Evolutionary conservation across 805 yeast genomes (phyloP), one percentile per base, ranked within the genome.

Genomic region (Yarrowia sp.): DNA sequence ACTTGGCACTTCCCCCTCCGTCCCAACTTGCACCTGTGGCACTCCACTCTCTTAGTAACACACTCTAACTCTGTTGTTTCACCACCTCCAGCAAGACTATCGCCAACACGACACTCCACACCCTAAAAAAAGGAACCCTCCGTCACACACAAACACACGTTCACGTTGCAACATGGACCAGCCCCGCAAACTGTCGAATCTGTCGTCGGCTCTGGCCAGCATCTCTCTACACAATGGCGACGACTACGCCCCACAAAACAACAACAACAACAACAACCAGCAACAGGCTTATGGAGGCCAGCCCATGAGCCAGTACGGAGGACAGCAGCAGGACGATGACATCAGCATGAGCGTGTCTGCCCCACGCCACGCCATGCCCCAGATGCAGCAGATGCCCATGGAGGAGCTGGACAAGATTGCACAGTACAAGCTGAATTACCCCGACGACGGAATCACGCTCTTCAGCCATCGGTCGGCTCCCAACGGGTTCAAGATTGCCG

Each of bases 401-500:
- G 56, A 63, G 32, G 65, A 59, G 49, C 52, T 59, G 40, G 69
- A 66, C 64, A 66, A 66, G 19, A 58, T 66, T 11, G 83, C 89
- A 38, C 83, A 85, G 71, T 92, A 91, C 77, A 89, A 91, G 76
- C 86, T 85, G 72, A 87, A 88, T 74, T 89, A 88, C 72, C 97
- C 97, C 11, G 78, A 84, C 19, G 89, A 88, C 72, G 98, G 98
- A 1, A 91, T 85, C 77, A 91, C 97, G 1, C 82, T 93, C 58
- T 92, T 86, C 72, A 90, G 85, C 74, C 97, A 79, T 87, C 89
- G 76, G 73, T 89, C 94, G 3, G 97, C 97, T 0, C 98, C 98
- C 36, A 93, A 93, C 78, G 98, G 98, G 1, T 93, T 91, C 83
- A 94, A 95, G 79, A 97, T 94, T 15, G 97, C 98, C 36, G 92